Percentiles rank a stretch among this genome's conserved stretches.
Conservation (phyloP, 2,329 filamentous ascomycete genomes). For the Paecilomyces formosus region DNA sequence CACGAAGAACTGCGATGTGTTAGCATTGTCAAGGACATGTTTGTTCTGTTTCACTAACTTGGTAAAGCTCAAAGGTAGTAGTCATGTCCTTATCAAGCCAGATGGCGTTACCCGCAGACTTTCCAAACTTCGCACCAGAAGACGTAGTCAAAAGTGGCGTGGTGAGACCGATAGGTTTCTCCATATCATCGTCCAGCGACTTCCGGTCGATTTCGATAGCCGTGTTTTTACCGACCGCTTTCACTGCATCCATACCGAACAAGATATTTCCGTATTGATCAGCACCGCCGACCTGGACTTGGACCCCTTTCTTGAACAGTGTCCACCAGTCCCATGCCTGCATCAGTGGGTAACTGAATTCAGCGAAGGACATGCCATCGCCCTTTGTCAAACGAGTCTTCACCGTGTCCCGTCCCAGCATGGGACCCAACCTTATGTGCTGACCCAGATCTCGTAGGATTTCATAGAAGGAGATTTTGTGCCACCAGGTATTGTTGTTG, state of each 20-base stretch:
- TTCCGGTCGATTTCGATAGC: constrained; percentile 29
- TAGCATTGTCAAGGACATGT: constrained; percentile 8
- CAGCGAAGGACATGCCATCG: constrained; percentile 87
- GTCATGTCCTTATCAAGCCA: constrained; percentile 86
- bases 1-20: constrained; percentile 63
- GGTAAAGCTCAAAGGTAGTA: constrained; percentile 75
- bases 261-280: constrained; percentile 97
- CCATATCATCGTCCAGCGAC: constrained; percentile 27
- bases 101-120: constrained; percentile 85
- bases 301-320: constrained; percentile 63
- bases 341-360: constrained; percentile 87
- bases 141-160: constrained; percentile 82
- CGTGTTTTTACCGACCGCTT: constrained; percentile 55
- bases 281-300: constrained; percentile 87
- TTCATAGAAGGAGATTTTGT: constrained; percentile 63
- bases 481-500: constrained; percentile 83
- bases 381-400: constrained; percentile 76
- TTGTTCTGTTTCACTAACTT: constrained; percentile 30
- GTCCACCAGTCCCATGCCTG: constrained; percentile 98
- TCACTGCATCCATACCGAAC: constrained; percentile 78
- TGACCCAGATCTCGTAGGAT: constrained; percentile 67
- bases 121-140: constrained; percentile 85
- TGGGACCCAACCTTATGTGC: constrained; percentile 69
- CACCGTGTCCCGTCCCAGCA: constrained; percentile 83
- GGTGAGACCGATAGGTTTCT: constrained; percentile 71